Percentiles rank a stretch among this genome's conserved stretches.
These are phyloP conservation scores for Domatiomyces globalis DNA, from an alignment of 2,329 filamentous ascomycete species.

Conservation along the genomic window DNA sequence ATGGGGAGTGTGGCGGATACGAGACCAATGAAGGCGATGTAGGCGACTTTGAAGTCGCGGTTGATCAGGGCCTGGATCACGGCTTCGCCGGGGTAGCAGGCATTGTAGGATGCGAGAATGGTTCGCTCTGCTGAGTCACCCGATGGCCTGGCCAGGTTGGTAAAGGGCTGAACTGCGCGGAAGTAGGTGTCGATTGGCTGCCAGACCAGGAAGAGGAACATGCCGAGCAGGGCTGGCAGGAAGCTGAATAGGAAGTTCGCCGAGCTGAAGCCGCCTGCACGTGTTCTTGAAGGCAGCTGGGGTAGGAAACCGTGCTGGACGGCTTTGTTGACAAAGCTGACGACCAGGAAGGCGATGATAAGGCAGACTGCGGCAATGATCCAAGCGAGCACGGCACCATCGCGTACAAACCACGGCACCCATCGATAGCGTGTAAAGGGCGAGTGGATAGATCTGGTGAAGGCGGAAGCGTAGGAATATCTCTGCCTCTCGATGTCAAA, in stretches of 20 bases:
- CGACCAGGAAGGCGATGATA: slow-evolving; percentile 55
- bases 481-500: slow-evolving; percentile 28
- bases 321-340: slow-evolving; percentile 60
- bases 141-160: slow-evolving; percentile 36
- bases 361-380: slow-evolving; percentile 46
- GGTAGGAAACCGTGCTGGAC: slow-evolving; percentile 60
- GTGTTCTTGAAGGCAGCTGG: slow-evolving; percentile 46
- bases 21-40: slow-evolving; percentile 41
- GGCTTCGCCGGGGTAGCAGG: slow-evolving; percentile 38
- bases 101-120: slow-evolving; percentile 44
- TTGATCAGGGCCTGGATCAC: slow-evolving; percentile 40
- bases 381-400: slow-evolving; percentile 51
- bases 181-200: slow-evolving; percentile 47
- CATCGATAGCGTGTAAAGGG: slow-evolving; percentile 48
- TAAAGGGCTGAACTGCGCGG: slow-evolving; percentile 45
- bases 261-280: slow-evolving; percentile 56
- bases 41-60: slow-evolving; percentile 43
- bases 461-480: slow-evolving; percentile 29
- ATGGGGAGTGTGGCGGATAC: slow-evolving; percentile 41
- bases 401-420: slow-evolving; percentile 63
- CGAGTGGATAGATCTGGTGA: slow-evolving; percentile 38
- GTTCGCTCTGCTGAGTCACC: slow-evolving; percentile 42
- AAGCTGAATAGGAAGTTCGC: slow-evolving; percentile 78
- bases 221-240: slow-evolving; percentile 44
- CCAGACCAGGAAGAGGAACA: slow-evolving; percentile 44